These are phyloP conservation scores for Plasmodium falciparum DNA, from an alignment of 169 alveolate genomes.

Conservation along the genomic window DNA sequence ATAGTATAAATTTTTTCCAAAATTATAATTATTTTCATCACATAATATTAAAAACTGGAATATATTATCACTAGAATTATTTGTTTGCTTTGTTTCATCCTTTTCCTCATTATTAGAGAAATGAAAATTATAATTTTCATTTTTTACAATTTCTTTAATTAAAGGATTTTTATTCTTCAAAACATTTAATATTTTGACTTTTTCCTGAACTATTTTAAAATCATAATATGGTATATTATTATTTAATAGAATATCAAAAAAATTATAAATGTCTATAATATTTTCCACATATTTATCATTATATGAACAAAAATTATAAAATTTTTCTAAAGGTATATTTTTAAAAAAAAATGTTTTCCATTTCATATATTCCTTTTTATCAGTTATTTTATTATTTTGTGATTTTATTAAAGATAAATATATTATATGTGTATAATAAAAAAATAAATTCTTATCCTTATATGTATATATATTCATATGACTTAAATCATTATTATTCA, in stretches of 20 bases:
- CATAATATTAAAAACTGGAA: slow-evolving; percentile 1
- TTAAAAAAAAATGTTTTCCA: slow-evolving; percentile 23
- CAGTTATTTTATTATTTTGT: background rate
- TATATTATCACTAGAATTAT: background rate
- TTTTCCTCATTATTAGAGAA: background rate
- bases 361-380: slow-evolving; percentile 18
- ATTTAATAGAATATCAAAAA: background rate
- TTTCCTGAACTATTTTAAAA: background rate
- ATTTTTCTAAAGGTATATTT: slow-evolving; percentile 27
- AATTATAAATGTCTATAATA: slow-evolving; percentile 25
- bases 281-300: slow-evolving; percentile 67
- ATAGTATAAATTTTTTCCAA: slow-evolving; percentile 15
- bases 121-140: background rate
- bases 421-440: slow-evolving; percentile 62
- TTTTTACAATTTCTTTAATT: background rate
- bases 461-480: slow-evolving; percentile 60
- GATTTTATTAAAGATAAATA: slow-evolving; percentile 50
- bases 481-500: slow-evolving; percentile 11
- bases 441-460: slow-evolving; percentile 54
- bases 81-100: background rate
- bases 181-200: background rate
- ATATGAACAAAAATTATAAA: slow-evolving; percentile 53
- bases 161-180: background rate
- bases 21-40: slow-evolving; percentile 3
- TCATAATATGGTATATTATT: background rate